Percentiles rank a stretch among this genome's conserved stretches.
Conservation (phyloP, 2,329 filamentous ascomycete species). For the Penicillium digitatum region DNA sequence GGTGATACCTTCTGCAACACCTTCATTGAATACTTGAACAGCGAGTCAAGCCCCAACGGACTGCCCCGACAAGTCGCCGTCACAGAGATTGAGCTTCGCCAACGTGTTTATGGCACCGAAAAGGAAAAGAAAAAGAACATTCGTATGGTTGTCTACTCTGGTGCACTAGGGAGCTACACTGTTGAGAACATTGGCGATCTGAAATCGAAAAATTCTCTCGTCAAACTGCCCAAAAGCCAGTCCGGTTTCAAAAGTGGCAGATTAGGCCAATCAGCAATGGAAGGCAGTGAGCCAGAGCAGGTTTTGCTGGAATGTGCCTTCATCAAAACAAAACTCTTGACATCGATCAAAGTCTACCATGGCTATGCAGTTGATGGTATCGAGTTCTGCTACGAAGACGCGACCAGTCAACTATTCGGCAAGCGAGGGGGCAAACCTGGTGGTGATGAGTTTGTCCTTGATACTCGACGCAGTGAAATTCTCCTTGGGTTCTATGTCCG, state of each 20-base stretch:
- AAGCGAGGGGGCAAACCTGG: conserved; percentile 67
- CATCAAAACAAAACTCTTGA: conserved; percentile 68
- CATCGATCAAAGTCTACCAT: conserved; percentile 70
- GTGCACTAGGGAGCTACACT: conserved; percentile 67
- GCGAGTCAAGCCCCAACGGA: conserved; percentile 53
- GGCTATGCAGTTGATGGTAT: conserved; percentile 75
- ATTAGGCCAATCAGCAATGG: conserved; percentile 67
- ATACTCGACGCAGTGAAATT: conserved; percentile 79
- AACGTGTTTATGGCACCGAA: conserved; percentile 62
- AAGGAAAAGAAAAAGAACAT: conserved; percentile 66
- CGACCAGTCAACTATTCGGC: conserved; percentile 79
- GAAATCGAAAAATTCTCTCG: conserved; percentile 64
- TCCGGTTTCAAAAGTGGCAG: conserved; percentile 71
- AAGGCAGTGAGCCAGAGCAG: conserved; percentile 66
- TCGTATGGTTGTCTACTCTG: conserved; percentile 70
- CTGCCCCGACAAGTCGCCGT: conserved; percentile 70
- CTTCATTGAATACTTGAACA: conserved; percentile 75
- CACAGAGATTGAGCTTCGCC: conserved; percentile 69
- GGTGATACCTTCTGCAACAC: conserved; percentile 75
- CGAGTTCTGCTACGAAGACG: conserved; percentile 90
- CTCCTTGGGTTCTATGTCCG: conserved; percentile 81
- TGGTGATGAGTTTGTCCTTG: conserved; percentile 71
- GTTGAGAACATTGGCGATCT: conserved; percentile 73
- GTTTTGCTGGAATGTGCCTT: conserved; percentile 68
- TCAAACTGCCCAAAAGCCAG: conserved; percentile 73